Percentiles rank a stretch among this genome's conserved stretches.
Evolutionary conservation across 768 basidiomycete species (phyloP).

Genomic region (Phlebiopsis flavidoalba): DNA sequence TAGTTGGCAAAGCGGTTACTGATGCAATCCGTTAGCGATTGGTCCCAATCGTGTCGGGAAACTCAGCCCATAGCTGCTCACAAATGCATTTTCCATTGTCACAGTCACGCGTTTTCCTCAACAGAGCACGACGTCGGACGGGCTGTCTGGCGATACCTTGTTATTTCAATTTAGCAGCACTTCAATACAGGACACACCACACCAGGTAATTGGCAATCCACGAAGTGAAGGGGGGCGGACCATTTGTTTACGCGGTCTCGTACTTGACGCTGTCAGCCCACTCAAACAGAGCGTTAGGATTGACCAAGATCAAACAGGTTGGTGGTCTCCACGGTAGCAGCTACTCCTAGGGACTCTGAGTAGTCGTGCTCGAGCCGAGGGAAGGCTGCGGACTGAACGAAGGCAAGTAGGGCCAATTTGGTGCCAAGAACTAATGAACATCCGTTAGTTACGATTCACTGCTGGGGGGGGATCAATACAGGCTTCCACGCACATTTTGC

Average conservation of each 20-base stretch:
- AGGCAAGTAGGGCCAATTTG: constrained; percentile 42
- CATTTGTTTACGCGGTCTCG: constrained; percentile 27
- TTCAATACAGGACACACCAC: neutral
- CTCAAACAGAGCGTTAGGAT: constrained; percentile 19
- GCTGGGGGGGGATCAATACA: constrained; percentile 8
- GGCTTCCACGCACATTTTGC: neutral
- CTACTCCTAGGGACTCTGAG: constrained; percentile 41
- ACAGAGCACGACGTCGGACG: constrained; percentile 48
- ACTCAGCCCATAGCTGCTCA: constrained; percentile 8
- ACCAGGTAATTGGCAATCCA: constrained; percentile 46
- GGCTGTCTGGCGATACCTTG: constrained; percentile 21
- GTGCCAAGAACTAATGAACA: constrained; percentile 39
- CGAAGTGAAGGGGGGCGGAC: constrained; percentile 35
- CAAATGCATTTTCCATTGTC: constrained; percentile 27
- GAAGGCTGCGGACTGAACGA: constrained; percentile 42
- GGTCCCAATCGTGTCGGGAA: neutral
- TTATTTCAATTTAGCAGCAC: neutral
- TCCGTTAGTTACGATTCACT: neutral
- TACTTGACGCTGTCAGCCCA: constrained; percentile 49
- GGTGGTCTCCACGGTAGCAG: constrained; percentile 36
- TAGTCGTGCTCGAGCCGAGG: constrained; percentile 39
- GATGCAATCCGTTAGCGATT: neutral
- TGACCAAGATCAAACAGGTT: neutral
- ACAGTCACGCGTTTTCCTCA: constrained; percentile 41
- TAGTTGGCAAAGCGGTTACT: constrained; percentile 56